phyloP scores from a whole-genome alignment of 176 grass and related monocot species.

The Echinochloa phyllopogon region DNA sequence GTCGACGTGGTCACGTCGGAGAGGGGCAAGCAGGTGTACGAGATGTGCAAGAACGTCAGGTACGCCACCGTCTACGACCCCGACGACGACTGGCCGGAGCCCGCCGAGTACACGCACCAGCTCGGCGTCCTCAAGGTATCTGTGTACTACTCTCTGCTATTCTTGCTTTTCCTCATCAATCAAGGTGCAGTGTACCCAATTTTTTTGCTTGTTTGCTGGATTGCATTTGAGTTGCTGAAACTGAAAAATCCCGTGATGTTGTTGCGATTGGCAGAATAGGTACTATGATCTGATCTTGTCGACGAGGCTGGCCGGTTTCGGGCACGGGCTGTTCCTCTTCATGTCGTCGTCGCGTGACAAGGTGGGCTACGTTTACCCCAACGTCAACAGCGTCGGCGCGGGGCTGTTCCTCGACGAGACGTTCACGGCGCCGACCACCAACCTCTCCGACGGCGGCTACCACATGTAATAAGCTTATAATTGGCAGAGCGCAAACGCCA shows the following conservation, averaged over 20 bases:
- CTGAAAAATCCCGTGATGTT: background rate
- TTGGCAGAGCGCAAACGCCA: background rate
- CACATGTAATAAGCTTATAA: slow-evolving; percentile 71
- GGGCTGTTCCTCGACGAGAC: slow-evolving; percentile 78
- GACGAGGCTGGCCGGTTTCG: slow-evolving; percentile 72
- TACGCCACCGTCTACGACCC: slow-evolving; percentile 79
- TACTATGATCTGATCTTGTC: slow-evolving; percentile 90
- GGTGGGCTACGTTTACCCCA: slow-evolving; percentile 83
- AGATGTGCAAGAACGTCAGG: slow-evolving; percentile 93
- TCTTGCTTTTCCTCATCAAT: background rate
- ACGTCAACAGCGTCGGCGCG: slow-evolving; percentile 78
- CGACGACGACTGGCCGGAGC: slow-evolving; percentile 72
- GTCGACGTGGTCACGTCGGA: slow-evolving; percentile 70
- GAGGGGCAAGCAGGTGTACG: slow-evolving; percentile 89
- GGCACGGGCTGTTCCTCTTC: slow-evolving; percentile 91
- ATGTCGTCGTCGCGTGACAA: slow-evolving; percentile 86
- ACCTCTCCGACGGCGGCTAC: slow-evolving; percentile 77
- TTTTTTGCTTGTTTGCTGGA: too few relatives aligned
- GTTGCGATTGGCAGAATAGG: slow-evolving; percentile 60
- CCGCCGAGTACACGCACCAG: slow-evolving; percentile 83
- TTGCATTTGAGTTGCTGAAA: too few relatives aligned
- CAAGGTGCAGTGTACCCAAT: too few relatives aligned
- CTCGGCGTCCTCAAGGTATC: slow-evolving; percentile 80
- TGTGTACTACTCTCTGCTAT: background rate
- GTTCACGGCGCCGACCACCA: slow-evolving; percentile 56